Conservation (phyloP, 176 grass and related monocot genomes). For the Puya raimondii region DNA sequence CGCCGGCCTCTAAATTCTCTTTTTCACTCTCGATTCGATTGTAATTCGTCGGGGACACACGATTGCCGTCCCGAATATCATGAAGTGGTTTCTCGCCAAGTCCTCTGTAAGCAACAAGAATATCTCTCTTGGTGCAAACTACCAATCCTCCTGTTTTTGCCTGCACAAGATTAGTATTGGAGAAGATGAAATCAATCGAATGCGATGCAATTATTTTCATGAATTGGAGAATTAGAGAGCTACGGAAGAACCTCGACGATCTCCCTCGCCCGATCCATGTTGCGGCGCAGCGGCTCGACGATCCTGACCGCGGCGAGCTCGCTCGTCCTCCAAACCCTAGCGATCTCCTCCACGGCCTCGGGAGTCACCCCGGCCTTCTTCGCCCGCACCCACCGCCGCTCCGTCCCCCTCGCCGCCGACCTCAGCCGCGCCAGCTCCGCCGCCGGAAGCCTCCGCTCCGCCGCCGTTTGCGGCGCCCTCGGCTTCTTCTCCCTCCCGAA, state of each 20-base stretch:
- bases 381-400: conserved; percentile 29
- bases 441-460: neutral
- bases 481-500: conserved; percentile 27
- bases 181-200: neutral
- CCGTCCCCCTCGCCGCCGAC: conserved; percentile 27
- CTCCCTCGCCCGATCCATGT: conserved; percentile 62
- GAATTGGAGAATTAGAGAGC: neutral
- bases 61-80: conserved; percentile 12
- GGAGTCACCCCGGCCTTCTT: conserved; percentile 63
- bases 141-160: conserved; percentile 77
- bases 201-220: neutral
- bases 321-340: conserved; percentile 26
- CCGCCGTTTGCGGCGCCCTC: neutral
- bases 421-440: neutral
- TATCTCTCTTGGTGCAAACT: conserved; percentile 56
- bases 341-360: conserved; percentile 39
- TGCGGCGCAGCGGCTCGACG: conserved; percentile 48
- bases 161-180: conserved; percentile 27
- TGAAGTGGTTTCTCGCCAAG: neutral
- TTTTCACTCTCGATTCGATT: neutral
- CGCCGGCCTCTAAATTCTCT: conserved; percentile 11
- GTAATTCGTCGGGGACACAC: neutral
- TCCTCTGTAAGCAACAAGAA: conserved; percentile 61
- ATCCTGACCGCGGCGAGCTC: conserved; percentile 40
- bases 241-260: conserved; percentile 46